Evolutionary conservation across 2,329 filamentous ascomycete genomes (phyloP), one percentile per base, ranked within the genome.

Genomic region (Aspergillus sp.): DNA sequence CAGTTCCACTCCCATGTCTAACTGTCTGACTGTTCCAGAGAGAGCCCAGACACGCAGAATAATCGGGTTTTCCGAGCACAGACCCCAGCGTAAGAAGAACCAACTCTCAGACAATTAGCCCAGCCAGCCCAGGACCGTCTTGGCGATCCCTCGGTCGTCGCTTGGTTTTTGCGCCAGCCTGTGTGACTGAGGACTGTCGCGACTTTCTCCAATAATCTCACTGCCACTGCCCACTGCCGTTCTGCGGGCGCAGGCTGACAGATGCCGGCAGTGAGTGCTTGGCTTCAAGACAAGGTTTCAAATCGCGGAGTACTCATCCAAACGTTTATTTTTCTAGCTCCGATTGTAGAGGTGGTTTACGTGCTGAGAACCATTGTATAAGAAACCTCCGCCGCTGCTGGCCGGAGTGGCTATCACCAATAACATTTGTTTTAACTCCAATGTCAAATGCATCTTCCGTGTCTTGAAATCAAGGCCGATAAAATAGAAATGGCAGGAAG

Each of bases 401-500:
- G 34, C 48, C 24, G 19, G 27, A 52, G 37, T 19, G 9, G 40
- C 40, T 39, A 12, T n/a, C 39, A 45, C 41, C 41, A 53, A 39
- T 52, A 9, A 46, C 11, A 33, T 53, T 42, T 34, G 22, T 50
- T 50, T 33, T 12, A 53, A 53, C 51, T 53, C 51, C 51, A 53
- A 53, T 53, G 22, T 51, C 50, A 44, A 9, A 53, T 53, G 51
- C 51, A 46, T 22, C 51, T 37, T 46, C 15, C 20, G 34, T 39
- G 17, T 39, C 42, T 20, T 30, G 27, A 24, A 13, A 46, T 13
- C 51, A 33, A 34, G 42, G 22, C 37, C 33, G 19, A 19, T 47
- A 11, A n/a, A 46, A 40, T 45, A 15, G n/a, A 46, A 46, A 54
- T 8, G 37, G 40, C 20, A 51, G 13, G n/a, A 42, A 33, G 20